Base-by-base conservation (phyloP, 2,329 filamentous ascomycete genomes). In the Aschersonia sp. region DNA sequence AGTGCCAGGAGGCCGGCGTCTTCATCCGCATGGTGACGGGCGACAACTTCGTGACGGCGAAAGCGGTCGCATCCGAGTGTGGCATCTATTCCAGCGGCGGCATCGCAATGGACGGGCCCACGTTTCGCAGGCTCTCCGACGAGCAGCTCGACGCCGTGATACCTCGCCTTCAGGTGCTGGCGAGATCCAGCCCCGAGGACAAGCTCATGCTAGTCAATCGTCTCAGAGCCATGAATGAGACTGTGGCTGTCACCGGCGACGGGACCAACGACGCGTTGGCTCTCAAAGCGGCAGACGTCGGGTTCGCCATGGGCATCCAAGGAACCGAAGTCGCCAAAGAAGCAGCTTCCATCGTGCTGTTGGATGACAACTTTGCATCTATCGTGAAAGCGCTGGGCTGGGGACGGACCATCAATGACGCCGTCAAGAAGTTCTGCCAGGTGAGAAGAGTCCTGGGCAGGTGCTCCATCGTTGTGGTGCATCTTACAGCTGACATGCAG, bases 141-240 rank as follows among this genome's bases (percentile, higher is more conserved):
- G 45, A 74, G 59, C 56, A 71, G 12, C 57, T 65, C 59, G 61
- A 75, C 46, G 65, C 68, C 2, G 64, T 78, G 29, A 76, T 82
- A 41, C 78, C 77, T 5, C 74, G 79, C 44, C 70, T 85, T 2
- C 80, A 82, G 54, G 80, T 85, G 20, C 70, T 85, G 43, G 82
- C 82, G 31, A 73, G 81, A 45, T 84, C 81, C 0, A 83, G 78
- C 43, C 82, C 82, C 0, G 79, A 85, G 52, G 82, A 85, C 54
- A 85, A 85, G 63, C 68, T 78, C 10, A 74, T 76, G 40, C 69
- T 85, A 35, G 81, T 85, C 32, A 77, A 74, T 55, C 70, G 75
- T 41, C 67, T 85, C 1, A 80, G 81, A 55, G 73, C 77, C 45
- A 72, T 84, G 51, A 80, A 80, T 29, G 77, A 82, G 59, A 81